These are phyloP conservation scores for Rhodotorula paludigena DNA, from an alignment of 768 basidiomycete species.

Conservation along the genomic window DNA sequence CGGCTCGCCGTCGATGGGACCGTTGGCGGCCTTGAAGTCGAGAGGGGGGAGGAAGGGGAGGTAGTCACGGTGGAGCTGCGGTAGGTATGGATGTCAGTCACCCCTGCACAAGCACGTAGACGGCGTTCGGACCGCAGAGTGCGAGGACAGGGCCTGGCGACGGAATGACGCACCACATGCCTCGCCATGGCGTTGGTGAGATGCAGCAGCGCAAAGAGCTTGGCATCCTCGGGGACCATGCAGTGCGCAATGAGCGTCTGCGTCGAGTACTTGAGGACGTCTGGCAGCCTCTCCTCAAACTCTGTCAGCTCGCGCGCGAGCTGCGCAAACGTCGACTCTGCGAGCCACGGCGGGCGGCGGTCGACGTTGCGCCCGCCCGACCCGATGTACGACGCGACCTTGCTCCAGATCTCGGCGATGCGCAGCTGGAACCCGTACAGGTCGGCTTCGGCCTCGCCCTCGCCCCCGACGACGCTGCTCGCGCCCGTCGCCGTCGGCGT, in stretches of 20 bases:
- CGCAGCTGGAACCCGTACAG: conserved; percentile 35
- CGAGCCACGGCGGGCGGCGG: conserved; percentile 30
- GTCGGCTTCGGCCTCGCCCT: conserved; percentile 36
- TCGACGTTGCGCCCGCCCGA: conserved; percentile 35
- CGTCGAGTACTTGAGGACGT: conserved; percentile 19
- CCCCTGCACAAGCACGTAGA: no score
- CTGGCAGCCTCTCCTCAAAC: conserved; percentile 25
- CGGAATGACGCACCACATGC: conserved; percentile 18
- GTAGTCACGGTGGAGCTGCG: conserved; percentile 37
- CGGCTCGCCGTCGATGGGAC: conserved; percentile 38
- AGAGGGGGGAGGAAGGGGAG: conserved; percentile 35
- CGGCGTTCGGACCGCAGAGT: no score
- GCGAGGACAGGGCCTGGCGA: no score
- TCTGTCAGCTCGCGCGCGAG: conserved; percentile 18
- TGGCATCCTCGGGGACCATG: conserved; percentile 28
- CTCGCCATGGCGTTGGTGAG: conserved; percentile 23
- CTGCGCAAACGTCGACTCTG: conserved; percentile 29
- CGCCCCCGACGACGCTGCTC: no score
- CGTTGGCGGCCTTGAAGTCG: conserved; percentile 31
- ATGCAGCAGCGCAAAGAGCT: conserved; percentile 36
- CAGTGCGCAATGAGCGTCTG: conserved; percentile 34
- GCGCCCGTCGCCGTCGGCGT: not conserved
- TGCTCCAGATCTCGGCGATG: conserved; percentile 34
- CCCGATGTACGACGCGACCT: conserved; percentile 34
- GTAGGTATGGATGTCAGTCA: not conserved